These are phyloP conservation scores for Cyberlindnera misumaiensis DNA, from an alignment of 805 yeast genomes.

Conservation along the genomic window DNA sequence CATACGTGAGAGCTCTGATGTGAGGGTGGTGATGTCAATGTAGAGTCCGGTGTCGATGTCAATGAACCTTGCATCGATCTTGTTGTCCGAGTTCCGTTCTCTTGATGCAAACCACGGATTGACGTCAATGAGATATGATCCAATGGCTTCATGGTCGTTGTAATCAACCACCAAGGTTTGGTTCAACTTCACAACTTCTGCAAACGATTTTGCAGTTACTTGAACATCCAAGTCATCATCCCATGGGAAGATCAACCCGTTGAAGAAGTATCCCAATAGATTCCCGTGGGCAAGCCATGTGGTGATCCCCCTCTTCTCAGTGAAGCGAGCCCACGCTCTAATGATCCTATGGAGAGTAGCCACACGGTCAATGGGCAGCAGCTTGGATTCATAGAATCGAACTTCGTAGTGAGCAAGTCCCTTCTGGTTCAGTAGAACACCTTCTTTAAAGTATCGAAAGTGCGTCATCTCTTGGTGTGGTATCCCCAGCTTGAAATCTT, in stretches of 20 bases:
- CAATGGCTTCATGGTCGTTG: constrained; percentile 34
- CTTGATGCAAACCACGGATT: constrained; percentile 48
- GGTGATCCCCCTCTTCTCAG: constrained; percentile 5
- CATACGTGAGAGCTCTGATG: constrained; percentile 9
- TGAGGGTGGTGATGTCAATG: constrained; percentile 60
- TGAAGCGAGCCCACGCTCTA: constrained; percentile 21
- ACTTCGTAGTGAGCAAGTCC: constrained; percentile 23
- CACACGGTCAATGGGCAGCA: constrained; percentile 15
- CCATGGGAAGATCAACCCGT: constrained; percentile 53
- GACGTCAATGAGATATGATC: constrained; percentile 40
- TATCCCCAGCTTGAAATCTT: constrained; percentile 13
- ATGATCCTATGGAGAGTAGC: constrained; percentile 19
- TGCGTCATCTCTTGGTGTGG: constrained; percentile 9
- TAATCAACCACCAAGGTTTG: constrained; percentile 43
- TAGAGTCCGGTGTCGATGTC: constrained; percentile 66
- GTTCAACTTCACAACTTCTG: constrained; percentile 34
- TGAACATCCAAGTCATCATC: constrained; percentile 56
- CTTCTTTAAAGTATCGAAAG: constrained; percentile 21
- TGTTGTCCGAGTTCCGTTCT: constrained; percentile 47
- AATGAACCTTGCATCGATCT: constrained; percentile 68
- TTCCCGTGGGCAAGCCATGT: constrained; percentile 59
- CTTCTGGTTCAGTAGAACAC: constrained; percentile 11
- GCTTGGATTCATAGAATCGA: constrained; percentile 14
- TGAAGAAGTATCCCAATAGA: constrained; percentile 52
- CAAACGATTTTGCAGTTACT: constrained; percentile 39